phyloP scores from a whole-genome alignment of 2,329 filamentous ascomycete genomes.

The Torrubiella hemipterigena region DNA sequence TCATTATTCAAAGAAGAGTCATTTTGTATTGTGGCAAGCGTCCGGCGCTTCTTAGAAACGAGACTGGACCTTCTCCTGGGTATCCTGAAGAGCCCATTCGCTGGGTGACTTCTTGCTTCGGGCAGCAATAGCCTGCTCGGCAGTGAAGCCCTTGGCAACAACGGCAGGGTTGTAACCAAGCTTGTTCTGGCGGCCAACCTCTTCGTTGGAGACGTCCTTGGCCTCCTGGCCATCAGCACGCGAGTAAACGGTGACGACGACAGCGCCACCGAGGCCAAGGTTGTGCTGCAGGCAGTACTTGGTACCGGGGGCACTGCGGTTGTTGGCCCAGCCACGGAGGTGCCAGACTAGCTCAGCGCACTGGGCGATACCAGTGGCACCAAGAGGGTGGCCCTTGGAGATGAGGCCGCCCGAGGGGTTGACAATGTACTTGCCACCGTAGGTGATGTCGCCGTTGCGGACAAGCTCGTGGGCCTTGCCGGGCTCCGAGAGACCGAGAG shows the following conservation, averaged over 20 bases:
- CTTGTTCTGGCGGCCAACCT: slow-evolving; percentile 53
- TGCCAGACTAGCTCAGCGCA: slow-evolving; percentile 95
- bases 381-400: slow-evolving; percentile 89
- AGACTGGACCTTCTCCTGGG: slow-evolving; percentile 26
- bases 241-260: slow-evolving; percentile 80
- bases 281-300: slow-evolving; percentile 80
- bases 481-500: slow-evolving; percentile 62
- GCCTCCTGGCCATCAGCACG: slow-evolving; percentile 64
- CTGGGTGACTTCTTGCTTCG: slow-evolving; percentile 54
- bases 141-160: slow-evolving; percentile 79
- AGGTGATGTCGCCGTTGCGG: slow-evolving; percentile 77
- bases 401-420: slow-evolving; percentile 94
- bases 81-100: slow-evolving; percentile 68
- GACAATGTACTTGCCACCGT: slow-evolving; percentile 71
- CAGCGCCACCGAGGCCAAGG: slow-evolving; percentile 80
- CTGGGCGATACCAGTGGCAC: slow-evolving; percentile 88
- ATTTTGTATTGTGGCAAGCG: too few species aligned
- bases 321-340: slow-evolving; percentile 89
- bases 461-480: slow-evolving; percentile 92
- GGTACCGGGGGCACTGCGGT: slow-evolving; percentile 59
- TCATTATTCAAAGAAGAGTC: too few species aligned
- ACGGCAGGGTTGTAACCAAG: slow-evolving; percentile 89
- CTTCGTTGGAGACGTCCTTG: slow-evolving; percentile 44
- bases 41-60: slow-evolving; percentile 23
- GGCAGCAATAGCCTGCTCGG: slow-evolving; percentile 57